Conservation (phyloP, 345 rosid species). For the Ceriops zippeliana region DNA sequence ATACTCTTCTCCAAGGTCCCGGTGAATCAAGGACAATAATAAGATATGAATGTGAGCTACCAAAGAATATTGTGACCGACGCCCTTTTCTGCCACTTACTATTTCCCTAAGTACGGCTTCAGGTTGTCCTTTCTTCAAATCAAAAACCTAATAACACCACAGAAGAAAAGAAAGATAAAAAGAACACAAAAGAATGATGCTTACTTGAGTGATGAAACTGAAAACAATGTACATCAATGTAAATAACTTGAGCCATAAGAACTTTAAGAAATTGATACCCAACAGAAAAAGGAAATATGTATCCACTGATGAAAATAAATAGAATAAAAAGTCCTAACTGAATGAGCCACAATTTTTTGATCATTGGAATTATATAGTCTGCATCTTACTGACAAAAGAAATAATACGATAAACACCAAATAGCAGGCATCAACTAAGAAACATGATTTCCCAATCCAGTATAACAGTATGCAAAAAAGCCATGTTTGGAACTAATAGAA, state of each 20-base stretch:
- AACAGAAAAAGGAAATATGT: not conserved
- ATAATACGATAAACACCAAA: not conserved
- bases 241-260: no score
- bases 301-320: not conserved
- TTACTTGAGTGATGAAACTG: no score
- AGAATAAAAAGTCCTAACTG: not conserved
- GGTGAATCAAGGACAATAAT: slow-evolving; percentile 47
- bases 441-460: not conserved
- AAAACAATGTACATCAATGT: no score
- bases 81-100: slow-evolving; percentile 42
- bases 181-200: not conserved
- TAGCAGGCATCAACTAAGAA: not conserved
- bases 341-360: not conserved
- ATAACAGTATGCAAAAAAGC: not conserved
- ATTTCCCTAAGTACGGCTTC: slow-evolving; percentile 63
- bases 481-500: not conserved
- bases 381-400: not conserved
- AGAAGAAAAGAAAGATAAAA: slow-evolving; percentile 16
- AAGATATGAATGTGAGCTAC: slow-evolving; percentile 53
- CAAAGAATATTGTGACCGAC: slow-evolving; percentile 45
- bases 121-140: slow-evolving; percentile 68
- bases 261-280: not conserved
- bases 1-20: slow-evolving; percentile 58
- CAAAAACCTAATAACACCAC: slow-evolving; percentile 45
- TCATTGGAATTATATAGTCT: not conserved